Conservation (phyloP, 2,329 filamentous ascomycete genomes). For the Chrysoporthe austroafricana region DNA sequence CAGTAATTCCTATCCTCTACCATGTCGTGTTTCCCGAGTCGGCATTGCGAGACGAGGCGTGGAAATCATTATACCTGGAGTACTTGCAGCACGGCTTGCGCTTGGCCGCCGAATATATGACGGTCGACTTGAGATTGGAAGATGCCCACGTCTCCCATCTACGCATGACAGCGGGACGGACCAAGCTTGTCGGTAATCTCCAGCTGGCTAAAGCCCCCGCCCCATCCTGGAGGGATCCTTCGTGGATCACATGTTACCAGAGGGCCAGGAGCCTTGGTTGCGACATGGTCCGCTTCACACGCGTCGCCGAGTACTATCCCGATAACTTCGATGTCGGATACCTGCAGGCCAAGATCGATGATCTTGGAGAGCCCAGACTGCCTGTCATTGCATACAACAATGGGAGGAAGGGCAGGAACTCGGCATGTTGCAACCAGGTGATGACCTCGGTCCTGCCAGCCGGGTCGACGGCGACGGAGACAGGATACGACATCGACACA, state of each 20-base stretch:
- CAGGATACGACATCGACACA: conserved; percentile 27
- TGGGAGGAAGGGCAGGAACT: conserved; percentile 64
- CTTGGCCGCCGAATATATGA: conserved; percentile 65
- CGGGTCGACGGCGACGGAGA: conserved; percentile 31
- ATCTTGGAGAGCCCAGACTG: conserved; percentile 46
- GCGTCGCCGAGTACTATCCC: conserved; percentile 57
- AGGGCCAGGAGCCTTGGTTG: conserved; percentile 62
- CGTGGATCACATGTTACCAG: conserved; percentile 61
- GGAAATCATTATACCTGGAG: conserved; percentile 52
- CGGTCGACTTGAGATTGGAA: conserved; percentile 63
- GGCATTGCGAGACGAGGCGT: conserved; percentile 32
- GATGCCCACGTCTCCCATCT: conserved; percentile 55
- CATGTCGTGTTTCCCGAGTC: conserved; percentile 48
- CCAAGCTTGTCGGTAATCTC: conserved; percentile 65
- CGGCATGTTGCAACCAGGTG: conserved; percentile 68
- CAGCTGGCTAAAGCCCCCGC: conserved; percentile 44
- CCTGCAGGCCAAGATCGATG: conserved; percentile 55
- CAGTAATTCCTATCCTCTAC: conserved; percentile 62
- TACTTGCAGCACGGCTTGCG: conserved; percentile 63
- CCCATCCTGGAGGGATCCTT: conserved; percentile 59
- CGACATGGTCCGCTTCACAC: conserved; percentile 64
- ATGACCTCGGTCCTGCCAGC: conserved; percentile 63
- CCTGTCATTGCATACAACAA: conserved; percentile 69
- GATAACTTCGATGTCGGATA: conserved; percentile 66
- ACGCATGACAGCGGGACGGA: conserved; percentile 54